phyloP scores from a whole-genome alignment of 768 basidiomycete species.

The Terana coerulea region DNA sequence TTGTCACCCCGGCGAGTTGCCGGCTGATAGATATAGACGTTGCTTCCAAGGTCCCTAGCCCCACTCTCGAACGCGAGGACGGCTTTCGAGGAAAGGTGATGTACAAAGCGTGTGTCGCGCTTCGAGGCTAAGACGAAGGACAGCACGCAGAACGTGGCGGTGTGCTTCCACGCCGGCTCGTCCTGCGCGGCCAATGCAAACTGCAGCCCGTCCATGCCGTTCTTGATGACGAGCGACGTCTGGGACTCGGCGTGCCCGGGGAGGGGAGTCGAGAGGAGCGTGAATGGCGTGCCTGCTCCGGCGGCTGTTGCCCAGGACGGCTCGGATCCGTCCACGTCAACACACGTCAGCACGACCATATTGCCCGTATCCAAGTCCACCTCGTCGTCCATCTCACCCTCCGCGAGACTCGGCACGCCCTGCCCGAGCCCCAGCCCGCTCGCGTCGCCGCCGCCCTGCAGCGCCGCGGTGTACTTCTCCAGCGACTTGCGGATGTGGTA shows the following conservation, averaged over 20 bases:
- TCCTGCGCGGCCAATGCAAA: constrained; percentile 41
- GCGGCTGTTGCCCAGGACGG: constrained; percentile 38
- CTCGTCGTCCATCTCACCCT: constrained; percentile 91
- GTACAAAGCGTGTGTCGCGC: constrained; percentile 82
- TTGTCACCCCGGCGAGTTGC: constrained; percentile 40
- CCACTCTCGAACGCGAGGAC: constrained; percentile 87
- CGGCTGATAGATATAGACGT: constrained; percentile 81
- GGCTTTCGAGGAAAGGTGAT: constrained; percentile 54
- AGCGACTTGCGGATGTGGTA: constrained; percentile 74
- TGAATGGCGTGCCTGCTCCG: constrained; percentile 36
- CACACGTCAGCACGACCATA: constrained; percentile 62
- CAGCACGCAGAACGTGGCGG: constrained; percentile 82
- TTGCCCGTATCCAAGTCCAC: constrained; percentile 75
- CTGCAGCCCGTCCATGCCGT: constrained; percentile 68
- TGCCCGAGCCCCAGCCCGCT: constrained; percentile 61
- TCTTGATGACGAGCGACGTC: constrained; percentile 60
- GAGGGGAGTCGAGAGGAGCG: constrained; percentile 66
- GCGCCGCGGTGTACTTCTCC: constrained; percentile 77
- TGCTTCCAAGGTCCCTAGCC: constrained; percentile 61
- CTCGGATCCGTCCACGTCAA: constrained; percentile 45
- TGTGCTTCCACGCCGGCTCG: constrained; percentile 58
- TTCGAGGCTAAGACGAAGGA: constrained; percentile 94
- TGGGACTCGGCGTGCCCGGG: constrained; percentile 42
- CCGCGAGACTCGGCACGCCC: constrained; percentile 74
- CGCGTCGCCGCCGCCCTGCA: constrained; percentile 54